phyloP scores from a whole-genome alignment of 78 protist genomes.

The Isochrysis galbana region DNA sequence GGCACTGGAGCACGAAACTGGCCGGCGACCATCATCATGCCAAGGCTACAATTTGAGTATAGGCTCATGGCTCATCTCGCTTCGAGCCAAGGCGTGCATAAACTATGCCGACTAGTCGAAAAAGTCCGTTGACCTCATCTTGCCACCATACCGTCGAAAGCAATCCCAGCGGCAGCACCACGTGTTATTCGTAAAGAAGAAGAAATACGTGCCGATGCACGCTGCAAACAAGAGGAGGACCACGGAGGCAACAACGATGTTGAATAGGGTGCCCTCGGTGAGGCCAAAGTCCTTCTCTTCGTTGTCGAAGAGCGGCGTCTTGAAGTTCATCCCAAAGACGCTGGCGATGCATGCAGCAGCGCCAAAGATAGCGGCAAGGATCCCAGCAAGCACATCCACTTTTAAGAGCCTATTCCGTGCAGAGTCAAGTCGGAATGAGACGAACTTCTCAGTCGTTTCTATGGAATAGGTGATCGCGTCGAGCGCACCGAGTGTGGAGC shows the following conservation, averaged over 20 bases:
- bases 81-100: too few species aligned
- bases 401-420: neutral
- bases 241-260: neutral
- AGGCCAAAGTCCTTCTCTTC: neutral
- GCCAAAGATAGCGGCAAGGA: neutral
- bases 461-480: neutral
- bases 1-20: too few species aligned
- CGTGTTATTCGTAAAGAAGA: neutral
- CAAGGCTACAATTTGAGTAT: too few species aligned
- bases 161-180: too few species aligned
- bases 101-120: too few species aligned
- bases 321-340: neutral
- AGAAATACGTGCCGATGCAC: neutral
- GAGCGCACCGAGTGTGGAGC: neutral
- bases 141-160: too few species aligned
- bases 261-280: neutral
- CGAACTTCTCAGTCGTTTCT: constrained; percentile 15
- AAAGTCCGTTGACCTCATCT: too few species aligned
- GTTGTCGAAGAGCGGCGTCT: neutral
- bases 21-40: too few species aligned
- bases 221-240: neutral
- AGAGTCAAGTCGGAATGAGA: constrained; percentile 11
- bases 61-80: too few species aligned
- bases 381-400: neutral
- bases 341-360: neutral